Conservation (phyloP, 306 rosid genomes). For the Vigna nakashimae region DNA sequence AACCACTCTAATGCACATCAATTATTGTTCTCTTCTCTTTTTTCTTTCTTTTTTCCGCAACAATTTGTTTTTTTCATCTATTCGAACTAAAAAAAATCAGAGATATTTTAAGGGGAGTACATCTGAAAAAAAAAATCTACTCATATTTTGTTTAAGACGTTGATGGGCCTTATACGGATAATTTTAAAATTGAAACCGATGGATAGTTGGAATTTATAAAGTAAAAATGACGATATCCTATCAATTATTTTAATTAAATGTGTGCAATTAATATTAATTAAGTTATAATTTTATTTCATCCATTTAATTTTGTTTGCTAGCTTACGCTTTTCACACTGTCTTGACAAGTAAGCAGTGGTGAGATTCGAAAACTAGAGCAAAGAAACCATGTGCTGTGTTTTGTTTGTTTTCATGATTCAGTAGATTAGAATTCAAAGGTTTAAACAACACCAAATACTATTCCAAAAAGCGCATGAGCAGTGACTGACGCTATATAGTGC, state of each 20-base stretch:
- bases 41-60: background rate
- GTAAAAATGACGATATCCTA: background rate
- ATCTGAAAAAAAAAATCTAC: background rate
- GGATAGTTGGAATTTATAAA: background rate
- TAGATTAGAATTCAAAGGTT: background rate
- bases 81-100: background rate
- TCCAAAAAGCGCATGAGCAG: background rate
- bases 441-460: background rate
- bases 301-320: background rate
- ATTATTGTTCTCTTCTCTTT: background rate
- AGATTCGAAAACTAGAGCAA: background rate
- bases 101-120: slow-evolving; percentile 1
- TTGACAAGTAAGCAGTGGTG: background rate
- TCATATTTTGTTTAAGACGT: no score
- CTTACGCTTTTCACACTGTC: background rate
- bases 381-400: background rate
- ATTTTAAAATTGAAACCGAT: background rate
- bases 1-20: background rate
- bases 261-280: background rate
- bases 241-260: background rate
- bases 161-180: background rate
- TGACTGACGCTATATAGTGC: slow-evolving; percentile 17
- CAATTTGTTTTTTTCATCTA: background rate
- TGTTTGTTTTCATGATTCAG: background rate
- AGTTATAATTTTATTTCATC: background rate